phyloP scores from a whole-genome alignment of 257 asterid genomes.

The Fraxinus quadrangulata region DNA sequence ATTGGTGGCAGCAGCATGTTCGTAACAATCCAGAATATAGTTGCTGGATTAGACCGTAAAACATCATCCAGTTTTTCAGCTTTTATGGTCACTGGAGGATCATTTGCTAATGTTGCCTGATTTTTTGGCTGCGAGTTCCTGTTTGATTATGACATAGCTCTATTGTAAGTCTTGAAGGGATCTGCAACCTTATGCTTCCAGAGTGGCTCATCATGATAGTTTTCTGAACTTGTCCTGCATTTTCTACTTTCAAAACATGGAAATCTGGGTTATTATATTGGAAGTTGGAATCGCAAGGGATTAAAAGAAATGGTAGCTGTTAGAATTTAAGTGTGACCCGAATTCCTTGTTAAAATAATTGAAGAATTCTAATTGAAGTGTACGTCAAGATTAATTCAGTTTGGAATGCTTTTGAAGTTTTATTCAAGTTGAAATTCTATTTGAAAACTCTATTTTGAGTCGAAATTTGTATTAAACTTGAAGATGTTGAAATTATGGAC shows the following conservation, averaged over 20 bases:
- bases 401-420: too few relatives aligned
- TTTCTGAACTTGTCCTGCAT: slow-evolving; percentile 59
- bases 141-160: slow-evolving; percentile 73
- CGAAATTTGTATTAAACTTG: too few relatives aligned
- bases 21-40: slow-evolving; percentile 59
- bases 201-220: slow-evolving; percentile 67
- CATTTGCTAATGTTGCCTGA: slow-evolving; percentile 50
- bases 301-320: slow-evolving; percentile 16
- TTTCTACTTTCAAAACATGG: slow-evolving; percentile 68
- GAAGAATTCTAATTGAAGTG: too few relatives aligned
- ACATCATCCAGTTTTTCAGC: slow-evolving; percentile 71
- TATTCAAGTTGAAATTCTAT: too few relatives aligned
- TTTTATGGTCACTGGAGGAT: slow-evolving; percentile 83
- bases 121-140: slow-evolving; percentile 36
- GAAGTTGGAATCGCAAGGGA: slow-evolving; percentile 55
- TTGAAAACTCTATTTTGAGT: too few relatives aligned
- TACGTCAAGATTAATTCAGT: too few relatives aligned
- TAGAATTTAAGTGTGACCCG: too few relatives aligned
- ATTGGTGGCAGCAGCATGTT: slow-evolving; percentile 84
- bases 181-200: slow-evolving; percentile 61
- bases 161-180: slow-evolving; percentile 73
- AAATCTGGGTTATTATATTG: slow-evolving; percentile 56
- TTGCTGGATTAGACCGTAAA: slow-evolving; percentile 70
- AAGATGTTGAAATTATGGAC: too few relatives aligned
- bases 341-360: too few relatives aligned